Percentiles rank a stretch among this genome's conserved stretches.
These are phyloP conservation scores for Akanthomyces muscarius DNA, from an alignment of 2,329 filamentous ascomycete species.

Conservation along the genomic window DNA sequence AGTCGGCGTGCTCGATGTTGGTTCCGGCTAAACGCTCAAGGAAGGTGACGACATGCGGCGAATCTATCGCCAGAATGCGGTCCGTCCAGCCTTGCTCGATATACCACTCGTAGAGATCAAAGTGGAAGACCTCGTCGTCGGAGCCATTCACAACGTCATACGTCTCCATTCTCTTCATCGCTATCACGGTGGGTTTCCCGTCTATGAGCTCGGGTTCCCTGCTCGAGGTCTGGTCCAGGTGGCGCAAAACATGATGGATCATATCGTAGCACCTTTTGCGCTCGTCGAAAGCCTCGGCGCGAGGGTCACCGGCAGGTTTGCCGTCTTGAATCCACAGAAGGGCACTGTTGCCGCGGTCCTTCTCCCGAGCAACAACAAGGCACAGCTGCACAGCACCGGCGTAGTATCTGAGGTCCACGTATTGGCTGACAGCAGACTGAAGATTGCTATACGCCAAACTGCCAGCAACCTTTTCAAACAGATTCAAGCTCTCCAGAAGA, in stretches of 20 bases:
- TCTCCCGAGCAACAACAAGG: conserved; percentile 75
- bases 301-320: conserved; percentile 65
- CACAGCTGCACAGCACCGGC: conserved; percentile 89
- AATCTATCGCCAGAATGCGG: conserved; percentile 78
- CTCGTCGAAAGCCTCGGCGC: conserved; percentile 62
- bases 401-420: conserved; percentile 79
- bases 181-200: conserved; percentile 69
- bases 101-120: conserved; percentile 98
- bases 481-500: conserved; percentile 79
- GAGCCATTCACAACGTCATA: conserved; percentile 87
- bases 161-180: conserved; percentile 79
- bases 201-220: conserved; percentile 70
- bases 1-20: conserved; percentile 75
- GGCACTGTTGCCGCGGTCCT: conserved; percentile 82
- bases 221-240: conserved; percentile 68
- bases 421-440: conserved; percentile 71
- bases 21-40: conserved; percentile 70
- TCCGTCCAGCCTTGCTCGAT: conserved; percentile 79
- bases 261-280: conserved; percentile 80
- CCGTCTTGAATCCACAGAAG: conserved; percentile 84
- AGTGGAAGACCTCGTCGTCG: conserved; percentile 90
- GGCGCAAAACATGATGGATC: conserved; percentile 75
- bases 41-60: conserved; percentile 81
- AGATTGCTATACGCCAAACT: conserved; percentile 79
- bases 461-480: conserved; percentile 85